Conservation (phyloP, 805 yeast genomes). For the Torulaspora franciscae region DNA sequence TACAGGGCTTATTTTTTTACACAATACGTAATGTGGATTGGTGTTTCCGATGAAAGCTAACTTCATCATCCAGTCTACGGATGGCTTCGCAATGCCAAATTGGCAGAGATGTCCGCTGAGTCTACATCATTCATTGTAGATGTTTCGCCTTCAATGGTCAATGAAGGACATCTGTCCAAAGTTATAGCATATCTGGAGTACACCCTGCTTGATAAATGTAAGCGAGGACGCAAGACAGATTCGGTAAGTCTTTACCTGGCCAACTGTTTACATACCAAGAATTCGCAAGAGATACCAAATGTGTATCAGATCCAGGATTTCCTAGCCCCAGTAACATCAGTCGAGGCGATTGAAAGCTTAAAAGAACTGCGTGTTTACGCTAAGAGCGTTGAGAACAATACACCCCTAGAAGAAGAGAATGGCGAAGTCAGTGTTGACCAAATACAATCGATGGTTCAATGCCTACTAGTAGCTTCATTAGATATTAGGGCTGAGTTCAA, state of each 20-base stretch:
- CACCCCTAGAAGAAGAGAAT: background rate
- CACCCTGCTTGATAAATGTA: constrained; percentile 26
- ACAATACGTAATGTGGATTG: background rate
- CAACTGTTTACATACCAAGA: constrained; percentile 17
- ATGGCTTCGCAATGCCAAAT: background rate
- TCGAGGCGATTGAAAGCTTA: constrained; percentile 9
- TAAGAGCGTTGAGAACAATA: constrained; percentile 1
- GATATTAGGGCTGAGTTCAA: constrained; percentile 24
- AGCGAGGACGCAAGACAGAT: constrained; percentile 31
- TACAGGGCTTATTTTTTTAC: constrained; percentile 20
- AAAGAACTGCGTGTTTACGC: constrained; percentile 10
- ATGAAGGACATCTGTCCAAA: constrained; percentile 12
- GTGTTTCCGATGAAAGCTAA: background rate
- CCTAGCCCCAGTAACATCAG: constrained; percentile 24
- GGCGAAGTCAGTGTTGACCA: constrained; percentile 1
- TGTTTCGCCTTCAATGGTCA: constrained; percentile 22
- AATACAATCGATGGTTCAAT: constrained; percentile 18
- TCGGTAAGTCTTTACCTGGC: constrained; percentile 25
- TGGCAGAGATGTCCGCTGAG: constrained; percentile 19
- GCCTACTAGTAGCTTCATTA: constrained; percentile 25
- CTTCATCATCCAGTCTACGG: background rate
- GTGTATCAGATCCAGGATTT: constrained; percentile 19
- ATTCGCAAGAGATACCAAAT: constrained; percentile 22
- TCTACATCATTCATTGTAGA: constrained; percentile 29
- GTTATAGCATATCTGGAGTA: constrained; percentile 28